A percentile compares a stretch with the other conserved stretches of the same genome.
phyloP scores from a whole-genome alignment of 2,329 filamentous ascomycete genomes.

The Penicillium sp. region DNA sequence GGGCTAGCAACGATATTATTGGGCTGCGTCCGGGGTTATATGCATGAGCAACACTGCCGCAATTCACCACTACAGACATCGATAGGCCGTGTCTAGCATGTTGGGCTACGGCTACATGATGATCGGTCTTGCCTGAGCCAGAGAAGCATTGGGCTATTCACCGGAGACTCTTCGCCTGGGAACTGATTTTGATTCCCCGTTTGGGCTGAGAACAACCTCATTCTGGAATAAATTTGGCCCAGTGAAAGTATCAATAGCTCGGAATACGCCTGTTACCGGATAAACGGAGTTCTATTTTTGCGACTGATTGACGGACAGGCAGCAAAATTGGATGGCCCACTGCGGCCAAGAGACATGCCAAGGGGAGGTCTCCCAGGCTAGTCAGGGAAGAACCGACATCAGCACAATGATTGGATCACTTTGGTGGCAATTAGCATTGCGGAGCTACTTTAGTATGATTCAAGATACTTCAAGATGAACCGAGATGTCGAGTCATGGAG shows the following conservation, averaged over 20 bases:
- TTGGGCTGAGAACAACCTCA: not conserved
- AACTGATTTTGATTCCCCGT: not conserved
- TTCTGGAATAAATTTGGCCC: not conserved
- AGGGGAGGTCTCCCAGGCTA: not conserved
- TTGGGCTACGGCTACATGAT: not conserved
- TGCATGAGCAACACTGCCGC: not conserved
- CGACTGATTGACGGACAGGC: constrained; percentile 9
- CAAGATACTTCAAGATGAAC: not conserved
- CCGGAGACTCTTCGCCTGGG: not conserved
- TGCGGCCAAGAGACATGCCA: not conserved
- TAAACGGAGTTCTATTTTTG: constrained; percentile 9
- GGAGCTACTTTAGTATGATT: no score
- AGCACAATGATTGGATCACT: not conserved
- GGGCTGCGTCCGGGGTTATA: not conserved
- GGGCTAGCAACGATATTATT: not conserved
- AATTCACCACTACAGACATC: not conserved
- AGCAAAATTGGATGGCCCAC: constrained; percentile 16
- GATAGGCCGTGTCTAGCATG: constrained; percentile 1
- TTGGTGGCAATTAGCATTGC: not conserved
- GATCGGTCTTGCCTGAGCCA: not conserved
- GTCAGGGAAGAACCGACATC: not conserved
- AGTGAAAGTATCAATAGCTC: not conserved
- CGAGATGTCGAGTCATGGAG: not conserved
- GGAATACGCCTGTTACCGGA: not conserved
- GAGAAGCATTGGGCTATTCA: not conserved